phyloP scores from a whole-genome alignment of 306 rosid genomes.

The Coriaria nepalensis region DNA sequence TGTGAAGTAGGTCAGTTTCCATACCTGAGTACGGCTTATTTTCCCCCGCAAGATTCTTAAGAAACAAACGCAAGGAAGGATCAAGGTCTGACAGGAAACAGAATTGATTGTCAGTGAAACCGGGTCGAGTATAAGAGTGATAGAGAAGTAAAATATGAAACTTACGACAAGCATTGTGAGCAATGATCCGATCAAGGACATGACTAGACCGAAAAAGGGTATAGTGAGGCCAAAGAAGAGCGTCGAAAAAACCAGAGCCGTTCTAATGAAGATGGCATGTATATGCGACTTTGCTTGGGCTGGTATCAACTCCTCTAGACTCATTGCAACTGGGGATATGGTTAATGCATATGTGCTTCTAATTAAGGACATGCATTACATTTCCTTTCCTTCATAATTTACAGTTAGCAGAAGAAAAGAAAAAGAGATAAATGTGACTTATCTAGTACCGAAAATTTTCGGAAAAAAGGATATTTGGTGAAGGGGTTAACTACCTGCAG shows the following conservation, averaged over 20 bases:
- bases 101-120: neutral
- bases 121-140: neutral
- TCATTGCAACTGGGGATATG: constrained; percentile 88
- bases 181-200: constrained; percentile 88
- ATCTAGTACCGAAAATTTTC: too few relatives aligned
- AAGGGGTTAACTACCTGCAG: constrained; percentile 97
- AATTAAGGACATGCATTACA: constrained; percentile 36
- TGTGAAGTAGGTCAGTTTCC: neutral
- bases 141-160: constrained; percentile 11
- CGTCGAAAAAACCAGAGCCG: constrained; percentile 73
- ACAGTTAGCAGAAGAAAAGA: neutral
- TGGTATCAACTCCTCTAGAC: constrained; percentile 92
- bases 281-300: constrained; percentile 52
- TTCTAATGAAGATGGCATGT: constrained; percentile 62
- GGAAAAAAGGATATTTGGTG: constrained; percentile 82
- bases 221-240: constrained; percentile 58
- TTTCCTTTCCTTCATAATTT: constrained; percentile 1
- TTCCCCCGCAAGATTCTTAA: constrained; percentile 58
- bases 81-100: constrained; percentile 54
- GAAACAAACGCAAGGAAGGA: constrained; percentile 85
- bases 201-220: constrained; percentile 93
- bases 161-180: constrained; percentile 97
- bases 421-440: neutral
- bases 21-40: constrained; percentile 56
- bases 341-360: constrained; percentile 83